A percentile compares a stretch with the other conserved stretches of the same genome.
Evolutionary conservation across 164 flowering plant species (phyloP).

Genomic region (Litsea cubeba): DNA sequence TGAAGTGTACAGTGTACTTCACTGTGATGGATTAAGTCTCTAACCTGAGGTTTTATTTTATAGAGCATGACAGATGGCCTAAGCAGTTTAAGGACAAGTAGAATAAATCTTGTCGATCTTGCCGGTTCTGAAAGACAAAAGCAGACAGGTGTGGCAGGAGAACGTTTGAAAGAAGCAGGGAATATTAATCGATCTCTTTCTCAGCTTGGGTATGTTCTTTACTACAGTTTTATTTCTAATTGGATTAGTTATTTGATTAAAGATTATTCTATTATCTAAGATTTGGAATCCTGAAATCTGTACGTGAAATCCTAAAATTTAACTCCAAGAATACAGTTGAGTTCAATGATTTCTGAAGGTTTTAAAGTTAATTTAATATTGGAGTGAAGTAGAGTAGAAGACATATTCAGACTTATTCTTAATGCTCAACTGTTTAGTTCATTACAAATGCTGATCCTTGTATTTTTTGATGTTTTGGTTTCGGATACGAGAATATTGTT

Average conservation of each 20-base stretch:
- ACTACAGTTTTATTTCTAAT: neutral
- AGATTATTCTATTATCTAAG: neutral
- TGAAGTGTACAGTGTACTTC: neutral
- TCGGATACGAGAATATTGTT: neutral
- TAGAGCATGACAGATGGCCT: constrained; percentile 72
- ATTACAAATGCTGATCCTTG: neutral
- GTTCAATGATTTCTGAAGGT: neutral
- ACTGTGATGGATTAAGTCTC: neutral
- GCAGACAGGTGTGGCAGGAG: constrained; percentile 94
- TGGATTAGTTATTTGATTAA: neutral
- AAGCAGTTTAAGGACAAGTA: constrained; percentile 78
- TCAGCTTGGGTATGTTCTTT: constrained; percentile 81
- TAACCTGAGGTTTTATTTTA: constrained; percentile 1
- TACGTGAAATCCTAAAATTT: neutral
- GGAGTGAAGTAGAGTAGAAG: neutral
- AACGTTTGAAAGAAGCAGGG: constrained; percentile 95
- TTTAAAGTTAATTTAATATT: too few relatives aligned
- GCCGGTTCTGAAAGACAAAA: constrained; percentile 99
- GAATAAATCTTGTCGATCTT: constrained; percentile 96
- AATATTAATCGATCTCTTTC: constrained; percentile 94
- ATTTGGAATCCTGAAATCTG: neutral
- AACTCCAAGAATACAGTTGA: neutral
- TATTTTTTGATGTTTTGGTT: too few relatives aligned
- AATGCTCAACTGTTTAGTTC: neutral
- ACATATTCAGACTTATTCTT: neutral